Base-by-base conservation (phyloP, 1,284 basidiomycete species). In the Pisolithus thermaeus region DNA sequence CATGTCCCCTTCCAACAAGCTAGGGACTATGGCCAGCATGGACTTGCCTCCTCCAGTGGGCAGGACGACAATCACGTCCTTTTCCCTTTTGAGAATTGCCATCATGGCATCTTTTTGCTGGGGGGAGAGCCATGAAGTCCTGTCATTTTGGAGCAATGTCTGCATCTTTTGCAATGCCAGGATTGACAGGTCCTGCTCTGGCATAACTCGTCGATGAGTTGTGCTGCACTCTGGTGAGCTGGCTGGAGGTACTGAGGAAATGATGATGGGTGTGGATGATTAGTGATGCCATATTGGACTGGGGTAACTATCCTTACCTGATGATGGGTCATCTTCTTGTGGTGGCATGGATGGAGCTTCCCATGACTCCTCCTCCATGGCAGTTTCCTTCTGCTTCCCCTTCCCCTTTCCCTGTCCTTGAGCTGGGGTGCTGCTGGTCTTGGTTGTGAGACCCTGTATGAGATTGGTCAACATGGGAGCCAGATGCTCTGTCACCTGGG, bases 21-120 rank as follows among this genome's bases (percentile, higher is more conserved):
- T 50, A 0, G 57, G 56, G 0, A 58, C n/a, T 1, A 58, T 50
- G 0, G 44, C 56, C 14, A 57, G 22, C 56, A 58, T 58, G 0
- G 56, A 57, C 40, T 58, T 58, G 0, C 51, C 56, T 1, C 44
- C 53, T 4, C 52, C 56, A 0, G 51, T 58, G 0, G 32, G 22
- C 0, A 57, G 23, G 0, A 58, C 23, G 7, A 14, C 36, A 0
- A 58, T 4, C 0, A 51, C 11, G 7, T 58, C 56, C 3, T 1
- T 32, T 0, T 46, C 0, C 0, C 4, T 1, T 9, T 37, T 0
- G 1, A 58, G n/a, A 0, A 52, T 12, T 1, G 25, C 18, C 2
- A 4, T 2, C 30, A 55, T 52, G 2, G 53, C 47, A 1, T 18
- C 4, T 3, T 25, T 4, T 35, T 56, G 53, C 7, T 46, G 12